Evolutionary conservation across 1,284 basidiomycete genomes (phyloP), one percentile per base, ranked within the genome.

Genomic region (Moesziomyces parantarcticus): DNA sequence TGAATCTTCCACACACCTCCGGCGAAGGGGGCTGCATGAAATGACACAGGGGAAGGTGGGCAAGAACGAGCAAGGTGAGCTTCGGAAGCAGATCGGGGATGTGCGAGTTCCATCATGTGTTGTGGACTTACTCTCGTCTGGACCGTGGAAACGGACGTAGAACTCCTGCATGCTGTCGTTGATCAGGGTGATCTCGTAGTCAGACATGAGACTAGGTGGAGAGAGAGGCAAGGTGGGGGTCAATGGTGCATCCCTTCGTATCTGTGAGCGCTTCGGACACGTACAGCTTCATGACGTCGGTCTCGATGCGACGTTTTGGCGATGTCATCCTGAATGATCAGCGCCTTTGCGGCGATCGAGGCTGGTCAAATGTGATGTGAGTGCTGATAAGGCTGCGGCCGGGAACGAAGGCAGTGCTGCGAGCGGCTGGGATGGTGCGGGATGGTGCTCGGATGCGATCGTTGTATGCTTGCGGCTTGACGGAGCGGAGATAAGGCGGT

Each of bases 131-230:
- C 96, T 99, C 86, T 99, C 96, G 70, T 88, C 85, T 14, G 96
- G 96, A 6, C 97, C 96, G 76, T 92, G 89, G 87, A 99, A 99
- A 66, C 91, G 90, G 70, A 99, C 95, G 80, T 93, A 94, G 88
- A 99, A 98, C 87, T 99, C 96, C 84, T 95, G 93, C 92, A 98
- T 97, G 87, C 89, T 98, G 85, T 97, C 96, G 83, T 99, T 97
- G 63, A 98, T 93, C 73, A 99, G 90, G 36, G 90, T 93, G 67
- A 99, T 95, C 84, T 99, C 93, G 52, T 79, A 80, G 62, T 82
- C 77, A 29, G 77, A 79, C 80, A 83, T 82, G 57, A 83, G 77
- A 34, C 80, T 82, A 5, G 29, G 25, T 25, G 13, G 3, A 26
- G 34, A 34, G 7, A 1, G 1, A 26, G 36, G 47, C 29, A 11